Evolutionary conservation across 306 rosid genomes (phyloP).

Genomic region (Corylus avellana): DNA sequence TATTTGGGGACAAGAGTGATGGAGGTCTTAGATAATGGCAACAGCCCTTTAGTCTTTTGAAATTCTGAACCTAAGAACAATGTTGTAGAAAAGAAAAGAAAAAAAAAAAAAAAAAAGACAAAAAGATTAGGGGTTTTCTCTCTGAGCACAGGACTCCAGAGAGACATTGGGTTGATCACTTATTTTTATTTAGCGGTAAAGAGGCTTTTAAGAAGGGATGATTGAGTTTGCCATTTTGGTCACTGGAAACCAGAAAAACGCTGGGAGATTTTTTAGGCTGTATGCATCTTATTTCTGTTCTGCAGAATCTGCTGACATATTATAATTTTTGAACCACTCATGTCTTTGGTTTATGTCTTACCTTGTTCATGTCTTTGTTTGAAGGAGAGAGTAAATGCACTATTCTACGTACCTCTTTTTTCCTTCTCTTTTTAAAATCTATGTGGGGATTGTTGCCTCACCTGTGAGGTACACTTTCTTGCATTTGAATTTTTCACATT

Average conservation of each 20-base stretch:
- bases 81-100: too few species aligned
- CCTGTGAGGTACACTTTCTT: background rate
- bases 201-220: too few species aligned
- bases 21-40: background rate
- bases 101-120: too few species aligned
- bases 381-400: background rate
- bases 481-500: background rate
- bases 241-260: too few species aligned
- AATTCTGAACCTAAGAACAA: too few species aligned
- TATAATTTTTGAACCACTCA: background rate
- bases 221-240: too few species aligned
- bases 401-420: background rate
- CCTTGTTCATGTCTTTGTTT: background rate
- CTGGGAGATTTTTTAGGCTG: too few species aligned
- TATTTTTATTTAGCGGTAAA: background rate
- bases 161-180: background rate
- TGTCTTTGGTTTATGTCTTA: background rate
- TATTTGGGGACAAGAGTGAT: background rate
- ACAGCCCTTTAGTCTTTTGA: background rate
- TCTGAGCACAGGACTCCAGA: background rate
- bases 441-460: background rate
- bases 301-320: background rate
- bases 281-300: too few species aligned
- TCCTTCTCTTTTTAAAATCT: background rate
- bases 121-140: background rate